A percentile compares a stretch with the other conserved stretches of the same genome.
phyloP scores from a whole-genome alignment of 208 protist genomes.

The Leishmania arabica region DNA sequence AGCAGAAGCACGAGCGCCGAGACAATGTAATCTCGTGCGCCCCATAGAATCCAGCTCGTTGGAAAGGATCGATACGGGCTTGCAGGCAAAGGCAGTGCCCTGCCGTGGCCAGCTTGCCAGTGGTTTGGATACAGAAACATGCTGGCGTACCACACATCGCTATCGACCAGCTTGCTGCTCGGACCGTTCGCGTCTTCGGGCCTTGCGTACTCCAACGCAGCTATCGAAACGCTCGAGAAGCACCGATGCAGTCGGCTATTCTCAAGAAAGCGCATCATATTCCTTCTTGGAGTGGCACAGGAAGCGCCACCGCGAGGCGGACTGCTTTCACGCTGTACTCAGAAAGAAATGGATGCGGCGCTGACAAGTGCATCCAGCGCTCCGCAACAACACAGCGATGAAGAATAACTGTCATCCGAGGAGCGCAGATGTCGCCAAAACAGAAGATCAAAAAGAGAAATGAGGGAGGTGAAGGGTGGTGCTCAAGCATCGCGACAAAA shows the following conservation, averaged over 20 bases:
- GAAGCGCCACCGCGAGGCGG: not conserved
- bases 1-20: slow-evolving; percentile 11
- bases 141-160: slow-evolving; percentile 78
- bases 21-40: slow-evolving; percentile 13
- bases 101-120: slow-evolving; percentile 56
- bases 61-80: slow-evolving; percentile 22
- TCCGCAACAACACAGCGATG: too few species aligned
- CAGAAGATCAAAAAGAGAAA: not conserved
- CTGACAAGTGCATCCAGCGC: slow-evolving; percentile 2
- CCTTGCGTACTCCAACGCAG: not conserved
- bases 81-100: slow-evolving; percentile 26
- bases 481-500: not conserved
- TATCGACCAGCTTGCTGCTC: slow-evolving; percentile 42
- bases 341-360: not conserved
- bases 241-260: not conserved
- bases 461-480: not conserved
- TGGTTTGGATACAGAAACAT: slow-evolving; percentile 84
- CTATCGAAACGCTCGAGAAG: not conserved
- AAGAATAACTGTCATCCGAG: not conserved
- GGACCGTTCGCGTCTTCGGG: slow-evolving; percentile 31
- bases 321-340: not conserved
- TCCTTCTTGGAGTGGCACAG: not conserved
- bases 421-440: not conserved
- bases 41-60: not conserved
- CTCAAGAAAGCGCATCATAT: not conserved